Conservation (phyloP, 1,284 basidiomycete genomes). For the Sparassis latifolia region DNA sequence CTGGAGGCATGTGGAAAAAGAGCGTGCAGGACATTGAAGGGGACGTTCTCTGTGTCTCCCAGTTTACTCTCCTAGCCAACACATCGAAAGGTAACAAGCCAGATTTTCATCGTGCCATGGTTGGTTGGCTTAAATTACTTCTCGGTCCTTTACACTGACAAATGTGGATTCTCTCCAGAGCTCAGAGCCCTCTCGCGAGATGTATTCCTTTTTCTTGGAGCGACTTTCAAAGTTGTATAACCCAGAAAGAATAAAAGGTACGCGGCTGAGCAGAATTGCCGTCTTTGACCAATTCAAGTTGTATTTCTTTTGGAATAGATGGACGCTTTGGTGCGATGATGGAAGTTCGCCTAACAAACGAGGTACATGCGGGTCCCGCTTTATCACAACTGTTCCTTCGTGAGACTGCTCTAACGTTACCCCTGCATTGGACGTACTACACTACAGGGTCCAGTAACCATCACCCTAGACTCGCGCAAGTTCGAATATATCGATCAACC, state of each 20-base stretch:
- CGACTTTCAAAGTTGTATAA: slow-evolving; percentile 60
- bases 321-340: slow-evolving; percentile 94
- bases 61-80: slow-evolving; percentile 87
- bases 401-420: background rate
- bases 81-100: slow-evolving; percentile 84
- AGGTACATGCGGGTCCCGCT: slow-evolving; percentile 40
- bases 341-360: slow-evolving; percentile 80
- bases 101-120: slow-evolving; percentile 91
- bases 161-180: slow-evolving; percentile 35
- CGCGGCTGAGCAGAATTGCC: background rate
- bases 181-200: slow-evolving; percentile 55
- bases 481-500: slow-evolving; percentile 42
- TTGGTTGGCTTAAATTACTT: slow-evolving; percentile 23
- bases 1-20: slow-evolving; percentile 70
- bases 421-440: slow-evolving; percentile 1
- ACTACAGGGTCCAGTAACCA: slow-evolving; percentile 72
- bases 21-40: slow-evolving; percentile 81
- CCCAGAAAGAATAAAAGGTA: slow-evolving; percentile 76
- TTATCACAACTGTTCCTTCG: slow-evolving; percentile 5
- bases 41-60: slow-evolving; percentile 85
- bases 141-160: slow-evolving; percentile 5
- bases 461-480: slow-evolving; percentile 75
- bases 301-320: slow-evolving; percentile 39
- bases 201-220: slow-evolving; percentile 71
- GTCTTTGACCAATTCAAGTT: background rate